These are phyloP conservation scores for Colletotrichum euphorbiae DNA, from an alignment of 2,329 filamentous ascomycete species.

Conservation along the genomic window DNA sequence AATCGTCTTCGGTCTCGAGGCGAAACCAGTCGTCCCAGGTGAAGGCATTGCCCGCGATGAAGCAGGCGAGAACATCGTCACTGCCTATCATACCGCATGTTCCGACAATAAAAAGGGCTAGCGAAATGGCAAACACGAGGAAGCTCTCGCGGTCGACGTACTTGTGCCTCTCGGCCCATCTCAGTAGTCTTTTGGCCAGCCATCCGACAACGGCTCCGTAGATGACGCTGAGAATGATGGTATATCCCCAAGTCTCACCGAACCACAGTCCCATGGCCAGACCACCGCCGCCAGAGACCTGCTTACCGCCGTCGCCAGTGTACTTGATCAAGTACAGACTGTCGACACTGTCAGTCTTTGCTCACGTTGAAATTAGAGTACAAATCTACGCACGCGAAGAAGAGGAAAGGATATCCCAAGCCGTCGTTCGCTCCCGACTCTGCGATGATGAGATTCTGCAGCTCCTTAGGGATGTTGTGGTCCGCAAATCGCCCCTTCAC, in stretches of 20 bases:
- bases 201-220: slow-evolving; percentile 85
- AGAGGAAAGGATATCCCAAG: slow-evolving; percentile 88
- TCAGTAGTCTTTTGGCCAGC: slow-evolving; percentile 83
- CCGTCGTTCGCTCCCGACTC: slow-evolving; percentile 93
- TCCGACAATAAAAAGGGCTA: slow-evolving; percentile 88
- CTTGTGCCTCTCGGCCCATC: slow-evolving; percentile 83
- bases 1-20: slow-evolving; percentile 87
- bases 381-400: slow-evolving; percentile 65
- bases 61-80: slow-evolving; percentile 91
- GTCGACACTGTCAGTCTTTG: no score
- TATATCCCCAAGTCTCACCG: slow-evolving; percentile 86
- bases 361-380: no score
- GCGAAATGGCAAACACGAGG: slow-evolving; percentile 84
- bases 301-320: slow-evolving; percentile 66
- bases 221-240: slow-evolving; percentile 79
- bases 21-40: slow-evolving; percentile 97
- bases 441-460: slow-evolving; percentile 84
- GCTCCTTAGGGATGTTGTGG: slow-evolving; percentile 83
- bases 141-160: slow-evolving; percentile 91
- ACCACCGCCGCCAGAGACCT: slow-evolving; percentile 67
- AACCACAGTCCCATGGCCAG: slow-evolving; percentile 85
- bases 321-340: slow-evolving; percentile 83
- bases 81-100: slow-evolving; percentile 89
- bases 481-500: slow-evolving; percentile 95
- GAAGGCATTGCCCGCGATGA: slow-evolving; percentile 90